Percentiles rank a stretch among this genome's conserved stretches.
Conservation (phyloP, 1,284 basidiomycete genomes). For the Ceratobasidium sp. region DNA sequence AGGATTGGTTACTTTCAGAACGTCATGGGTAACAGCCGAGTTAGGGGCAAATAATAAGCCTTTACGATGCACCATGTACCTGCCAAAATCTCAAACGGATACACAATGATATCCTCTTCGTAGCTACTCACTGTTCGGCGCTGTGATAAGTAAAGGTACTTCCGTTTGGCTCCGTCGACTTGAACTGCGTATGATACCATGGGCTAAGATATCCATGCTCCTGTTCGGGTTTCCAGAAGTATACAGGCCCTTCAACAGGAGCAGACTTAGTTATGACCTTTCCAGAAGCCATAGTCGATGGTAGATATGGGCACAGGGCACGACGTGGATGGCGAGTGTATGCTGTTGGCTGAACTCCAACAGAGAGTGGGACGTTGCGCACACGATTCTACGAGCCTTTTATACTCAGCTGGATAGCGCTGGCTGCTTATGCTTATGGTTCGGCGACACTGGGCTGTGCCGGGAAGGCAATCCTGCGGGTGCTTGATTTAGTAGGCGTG, state of each 20-base stretch:
- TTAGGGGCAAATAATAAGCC: constrained; percentile 61
- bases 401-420: neutral
- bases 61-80: constrained; percentile 72
- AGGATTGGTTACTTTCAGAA: constrained; percentile 56
- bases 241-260: constrained; percentile 15
- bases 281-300: neutral
- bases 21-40: constrained; percentile 56
- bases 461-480: neutral
- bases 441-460: neutral
- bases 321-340: neutral
- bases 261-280: neutral
- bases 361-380: neutral
- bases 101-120: neutral
- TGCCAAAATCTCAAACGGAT: neutral
- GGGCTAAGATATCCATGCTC: constrained; percentile 41
- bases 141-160: constrained; percentile 34
- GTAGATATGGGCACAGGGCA: neutral
- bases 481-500: neutral
- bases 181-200: constrained; percentile 37
- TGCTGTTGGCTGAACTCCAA: no score
- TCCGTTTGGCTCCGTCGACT: constrained; percentile 22
- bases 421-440: neutral
- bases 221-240: constrained; percentile 42
- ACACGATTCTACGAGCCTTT: neutral
- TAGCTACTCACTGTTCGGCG: constrained; percentile 24